Conservation (phyloP, 495 filamentous ascomycete species). For the Aspergillus cristatus region DNA sequence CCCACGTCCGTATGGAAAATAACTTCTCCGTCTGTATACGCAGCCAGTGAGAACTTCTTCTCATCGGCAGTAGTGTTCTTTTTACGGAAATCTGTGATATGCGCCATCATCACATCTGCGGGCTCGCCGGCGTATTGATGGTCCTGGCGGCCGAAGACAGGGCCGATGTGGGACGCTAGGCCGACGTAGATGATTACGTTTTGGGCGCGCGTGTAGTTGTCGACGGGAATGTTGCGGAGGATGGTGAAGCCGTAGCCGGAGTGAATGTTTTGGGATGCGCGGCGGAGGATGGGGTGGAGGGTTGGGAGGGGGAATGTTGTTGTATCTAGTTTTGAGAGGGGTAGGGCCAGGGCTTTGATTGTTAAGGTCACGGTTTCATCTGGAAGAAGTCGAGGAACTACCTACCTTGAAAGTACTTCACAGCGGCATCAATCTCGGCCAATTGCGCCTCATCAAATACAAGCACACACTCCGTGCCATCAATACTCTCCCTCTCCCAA, state of each 20-base stretch:
- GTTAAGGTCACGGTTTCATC: not conserved
- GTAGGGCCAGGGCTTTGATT: not conserved
- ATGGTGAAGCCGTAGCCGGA: conserved; percentile 54
- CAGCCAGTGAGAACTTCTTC: not conserved
- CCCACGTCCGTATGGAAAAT: conserved; percentile 60
- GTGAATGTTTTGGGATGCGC: conserved; percentile 45
- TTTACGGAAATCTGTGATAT: not conserved
- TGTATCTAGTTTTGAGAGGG: not conserved
- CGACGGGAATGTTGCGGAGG: conserved; percentile 46
- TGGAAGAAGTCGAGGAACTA: not conserved
- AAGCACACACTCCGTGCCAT: conserved; percentile 30
- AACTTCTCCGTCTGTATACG: conserved; percentile 39
- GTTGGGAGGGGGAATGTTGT: conserved; percentile 48
- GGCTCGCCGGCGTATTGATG: conserved; percentile 12
- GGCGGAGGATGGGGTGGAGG: conserved; percentile 35
- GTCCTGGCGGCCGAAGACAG: conserved; percentile 45
- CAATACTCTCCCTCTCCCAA: conserved; percentile 45
- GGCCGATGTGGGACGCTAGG: conserved; percentile 44
- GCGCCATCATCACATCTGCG: not conserved
- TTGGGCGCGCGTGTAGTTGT: conserved; percentile 44
- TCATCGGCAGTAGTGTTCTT: not conserved
- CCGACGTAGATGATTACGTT: conserved; percentile 54
- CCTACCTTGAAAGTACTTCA: conserved; percentile 46
- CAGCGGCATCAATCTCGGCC: conserved; percentile 45
- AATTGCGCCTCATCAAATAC: conserved; percentile 37